phyloP scores from a whole-genome alignment of 257 asterid species.

The Orobanche coerulescens region DNA sequence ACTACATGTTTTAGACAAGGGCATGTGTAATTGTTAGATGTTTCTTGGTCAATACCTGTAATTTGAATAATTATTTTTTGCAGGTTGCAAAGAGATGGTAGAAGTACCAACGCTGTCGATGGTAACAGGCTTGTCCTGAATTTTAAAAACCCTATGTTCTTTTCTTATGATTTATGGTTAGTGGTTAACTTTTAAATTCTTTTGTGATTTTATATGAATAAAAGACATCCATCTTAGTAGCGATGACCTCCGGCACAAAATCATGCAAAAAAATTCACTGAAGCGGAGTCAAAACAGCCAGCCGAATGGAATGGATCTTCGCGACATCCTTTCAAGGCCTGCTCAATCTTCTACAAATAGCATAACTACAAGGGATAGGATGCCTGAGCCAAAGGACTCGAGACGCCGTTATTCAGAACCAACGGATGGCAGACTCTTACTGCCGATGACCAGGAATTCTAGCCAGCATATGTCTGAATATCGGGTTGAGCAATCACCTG shows the following conservation, averaged over 20 bases:
- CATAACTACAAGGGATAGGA: conserved; percentile 27
- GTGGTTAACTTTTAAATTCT: conserved; percentile 10
- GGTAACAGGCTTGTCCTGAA: conserved; percentile 40
- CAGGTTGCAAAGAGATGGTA: conserved; percentile 57
- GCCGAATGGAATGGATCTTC: conserved; percentile 59
- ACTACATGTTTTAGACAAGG: background rate
- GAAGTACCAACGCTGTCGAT: conserved; percentile 29
- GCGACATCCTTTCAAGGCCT: conserved; percentile 77
- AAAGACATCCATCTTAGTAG: conserved; percentile 49
- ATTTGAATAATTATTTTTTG: conserved; percentile 26
- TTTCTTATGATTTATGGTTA: conserved; percentile 17
- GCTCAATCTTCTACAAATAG: conserved; percentile 57
- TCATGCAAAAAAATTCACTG: conserved; percentile 40
- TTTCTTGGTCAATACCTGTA: background rate
- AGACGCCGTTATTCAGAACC: conserved; percentile 34
- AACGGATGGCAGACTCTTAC: conserved; percentile 26
- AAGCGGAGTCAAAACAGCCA: conserved; percentile 43
- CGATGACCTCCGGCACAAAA: conserved; percentile 79
- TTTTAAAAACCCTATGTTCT: conserved; percentile 1
- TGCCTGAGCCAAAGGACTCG: conserved; percentile 38
- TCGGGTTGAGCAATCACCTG: conserved; percentile 25
- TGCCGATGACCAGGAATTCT: conserved; percentile 30
- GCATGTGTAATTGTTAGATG: background rate
- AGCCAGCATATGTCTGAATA: conserved; percentile 27
- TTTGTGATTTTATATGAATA: conserved; percentile 23